Percentiles rank a stretch among this genome's conserved stretches.
Conservation (phyloP, 345 rosid genomes). For the Brassica nigra region DNA sequence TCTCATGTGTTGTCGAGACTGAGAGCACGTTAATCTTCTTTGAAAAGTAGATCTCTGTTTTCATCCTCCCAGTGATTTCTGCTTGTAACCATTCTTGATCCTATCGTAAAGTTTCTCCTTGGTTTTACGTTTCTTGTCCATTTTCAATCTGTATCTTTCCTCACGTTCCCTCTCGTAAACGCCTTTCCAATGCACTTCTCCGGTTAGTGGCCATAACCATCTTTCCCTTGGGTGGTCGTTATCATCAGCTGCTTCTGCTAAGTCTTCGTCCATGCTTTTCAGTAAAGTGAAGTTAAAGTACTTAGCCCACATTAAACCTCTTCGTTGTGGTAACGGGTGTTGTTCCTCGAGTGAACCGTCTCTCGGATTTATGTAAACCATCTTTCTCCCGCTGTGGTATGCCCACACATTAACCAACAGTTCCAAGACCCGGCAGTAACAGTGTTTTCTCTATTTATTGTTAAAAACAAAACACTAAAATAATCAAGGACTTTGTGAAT, state of each 20-base stretch:
- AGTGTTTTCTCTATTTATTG: slow-evolving; percentile 68
- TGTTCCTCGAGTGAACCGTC: slow-evolving; percentile 76
- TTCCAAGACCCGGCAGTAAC: slow-evolving; percentile 89
- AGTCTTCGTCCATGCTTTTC: slow-evolving; percentile 96
- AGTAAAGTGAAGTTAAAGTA: slow-evolving; percentile 74
- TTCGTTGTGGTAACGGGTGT: slow-evolving; percentile 63
- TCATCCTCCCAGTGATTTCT: slow-evolving; percentile 68
- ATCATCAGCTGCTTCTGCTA: slow-evolving; percentile 98
- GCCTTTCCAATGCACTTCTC: slow-evolving; percentile 99
- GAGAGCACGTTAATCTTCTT: neutral
- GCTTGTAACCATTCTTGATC: slow-evolving; percentile 68
- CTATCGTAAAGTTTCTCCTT: slow-evolving; percentile 72
- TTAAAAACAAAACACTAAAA: neutral
- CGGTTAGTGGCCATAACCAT: slow-evolving; percentile 95
- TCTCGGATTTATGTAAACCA: slow-evolving; percentile 83
- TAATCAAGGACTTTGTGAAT: slow-evolving; percentile 9
- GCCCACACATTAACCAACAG: slow-evolving; percentile 92
- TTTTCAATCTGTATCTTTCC: slow-evolving; percentile 81
- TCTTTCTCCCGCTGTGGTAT: slow-evolving; percentile 82
- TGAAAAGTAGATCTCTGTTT: neutral
- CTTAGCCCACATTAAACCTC: slow-evolving; percentile 72
- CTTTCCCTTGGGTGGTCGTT: slow-evolving; percentile 63
- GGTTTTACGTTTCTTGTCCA: slow-evolving; percentile 93
- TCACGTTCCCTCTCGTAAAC: slow-evolving; percentile 93
- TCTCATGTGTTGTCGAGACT: slow-evolving; percentile 8